Evolutionary conservation across 1,139 yeast genomes (phyloP).

Genomic region (Taphrina confusa): DNA sequence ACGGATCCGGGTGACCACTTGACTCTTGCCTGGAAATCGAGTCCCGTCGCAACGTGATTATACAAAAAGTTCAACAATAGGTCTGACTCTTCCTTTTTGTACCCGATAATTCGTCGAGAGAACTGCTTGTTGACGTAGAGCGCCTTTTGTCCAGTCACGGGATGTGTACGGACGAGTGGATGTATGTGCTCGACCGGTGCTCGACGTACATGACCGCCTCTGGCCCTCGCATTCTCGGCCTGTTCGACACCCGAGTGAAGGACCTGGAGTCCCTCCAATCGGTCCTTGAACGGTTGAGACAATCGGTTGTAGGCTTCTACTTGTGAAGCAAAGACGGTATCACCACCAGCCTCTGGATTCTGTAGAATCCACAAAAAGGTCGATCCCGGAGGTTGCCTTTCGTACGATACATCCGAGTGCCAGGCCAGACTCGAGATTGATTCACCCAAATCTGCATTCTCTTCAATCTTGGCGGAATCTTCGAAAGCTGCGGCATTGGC

Average conservation of each 20-base stretch:
- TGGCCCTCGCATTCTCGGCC: slow-evolving; percentile 51
- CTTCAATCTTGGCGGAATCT: slow-evolving; percentile 22
- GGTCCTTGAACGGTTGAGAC: slow-evolving; percentile 56
- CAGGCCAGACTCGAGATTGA: slow-evolving; percentile 50
- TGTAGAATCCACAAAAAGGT: slow-evolving; percentile 58
- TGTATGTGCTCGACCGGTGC: slow-evolving; percentile 55
- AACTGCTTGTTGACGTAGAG: slow-evolving; percentile 59
- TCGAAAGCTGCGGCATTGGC: slow-evolving; percentile 6
- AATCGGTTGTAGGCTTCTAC: slow-evolving; percentile 61
- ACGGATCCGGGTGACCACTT: slow-evolving; percentile 61
- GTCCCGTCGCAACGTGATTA: slow-evolving; percentile 53
- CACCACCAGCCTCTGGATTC: slow-evolving; percentile 61
- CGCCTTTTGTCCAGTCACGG: slow-evolving; percentile 58
- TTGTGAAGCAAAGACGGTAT: slow-evolving; percentile 60
- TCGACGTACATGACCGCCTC: slow-evolving; percentile 56
- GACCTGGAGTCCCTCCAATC: slow-evolving; percentile 56
- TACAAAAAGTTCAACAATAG: slow-evolving; percentile 55
- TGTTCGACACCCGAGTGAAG: slow-evolving; percentile 58
- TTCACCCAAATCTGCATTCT: slow-evolving; percentile 41
- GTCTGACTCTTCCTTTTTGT: slow-evolving; percentile 59
- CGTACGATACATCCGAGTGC: slow-evolving; percentile 65
- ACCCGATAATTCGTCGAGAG: slow-evolving; percentile 58
- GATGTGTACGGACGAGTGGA: slow-evolving; percentile 61
- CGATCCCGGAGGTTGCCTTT: slow-evolving; percentile 63
- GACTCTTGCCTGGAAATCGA: slow-evolving; percentile 60